phyloP scores from a whole-genome alignment of 495 filamentous ascomycete genomes.

The Penicillium bialowiezense region DNA sequence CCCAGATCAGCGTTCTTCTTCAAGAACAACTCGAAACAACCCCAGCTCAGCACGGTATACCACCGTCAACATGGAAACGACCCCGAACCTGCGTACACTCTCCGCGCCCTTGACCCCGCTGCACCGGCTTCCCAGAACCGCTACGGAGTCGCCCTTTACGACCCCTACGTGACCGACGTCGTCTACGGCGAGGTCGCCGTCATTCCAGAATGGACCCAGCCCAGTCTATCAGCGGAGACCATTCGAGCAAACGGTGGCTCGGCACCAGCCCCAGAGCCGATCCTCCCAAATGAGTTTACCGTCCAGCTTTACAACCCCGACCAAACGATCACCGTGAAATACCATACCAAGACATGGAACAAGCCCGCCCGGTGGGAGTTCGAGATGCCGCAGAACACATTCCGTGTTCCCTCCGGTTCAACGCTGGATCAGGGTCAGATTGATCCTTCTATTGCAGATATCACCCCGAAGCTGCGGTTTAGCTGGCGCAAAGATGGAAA shows the following conservation, averaged over 20 bases:
- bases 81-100: slow-evolving; percentile 70
- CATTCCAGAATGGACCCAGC: slow-evolving; percentile 78
- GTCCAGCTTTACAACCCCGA: slow-evolving; percentile 95
- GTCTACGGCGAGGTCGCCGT: slow-evolving; percentile 86
- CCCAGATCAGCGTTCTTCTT: slow-evolving; percentile 60
- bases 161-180: slow-evolving; percentile 75
- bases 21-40: slow-evolving; percentile 42
- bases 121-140: slow-evolving; percentile 69
- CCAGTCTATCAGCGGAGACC: slow-evolving; percentile 74
- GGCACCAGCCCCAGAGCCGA: slow-evolving; percentile 67
- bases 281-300: slow-evolving; percentile 73
- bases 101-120: slow-evolving; percentile 71
- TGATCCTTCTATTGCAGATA: slow-evolving; percentile 63
- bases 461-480: slow-evolving; percentile 79
- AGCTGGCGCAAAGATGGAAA: slow-evolving; percentile 91
- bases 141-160: slow-evolving; percentile 82
- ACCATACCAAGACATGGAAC: slow-evolving; percentile 73
- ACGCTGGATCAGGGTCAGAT: slow-evolving; percentile 71
- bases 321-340: slow-evolving; percentile 69
- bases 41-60: slow-evolving; percentile 61
- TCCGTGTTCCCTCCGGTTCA: slow-evolving; percentile 73
- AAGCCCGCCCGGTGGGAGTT: slow-evolving; percentile 83
- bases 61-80: slow-evolving; percentile 79
- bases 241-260: slow-evolving; percentile 69
- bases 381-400: slow-evolving; percentile 83